Conservation (phyloP, 208 protist species). For the Leishmania aethiopica region DNA sequence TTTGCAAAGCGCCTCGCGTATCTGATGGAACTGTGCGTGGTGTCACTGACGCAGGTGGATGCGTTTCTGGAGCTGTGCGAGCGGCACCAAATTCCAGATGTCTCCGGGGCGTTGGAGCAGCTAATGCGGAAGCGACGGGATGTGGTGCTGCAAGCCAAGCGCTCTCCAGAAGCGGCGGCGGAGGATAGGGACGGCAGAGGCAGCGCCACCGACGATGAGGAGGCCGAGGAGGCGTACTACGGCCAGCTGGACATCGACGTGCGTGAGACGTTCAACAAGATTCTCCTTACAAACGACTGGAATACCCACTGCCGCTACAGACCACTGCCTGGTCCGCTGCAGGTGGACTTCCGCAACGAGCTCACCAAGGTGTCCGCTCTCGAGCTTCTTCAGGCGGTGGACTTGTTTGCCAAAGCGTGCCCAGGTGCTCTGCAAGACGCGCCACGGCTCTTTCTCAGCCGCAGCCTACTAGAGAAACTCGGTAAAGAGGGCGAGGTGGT, state of each 20-base stretch:
- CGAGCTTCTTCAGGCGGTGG: conserved; percentile 63
- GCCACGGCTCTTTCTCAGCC: conserved; percentile 44
- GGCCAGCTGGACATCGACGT: conserved; percentile 71
- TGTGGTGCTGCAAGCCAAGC: conserved; percentile 2
- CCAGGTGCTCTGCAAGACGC: conserved; percentile 44
- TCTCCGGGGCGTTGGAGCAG: conserved; percentile 32
- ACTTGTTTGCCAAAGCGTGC: conserved; percentile 57
- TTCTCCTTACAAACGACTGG: conserved; percentile 52
- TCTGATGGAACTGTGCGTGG: conserved; percentile 52
- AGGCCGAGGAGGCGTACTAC: conserved; percentile 56
- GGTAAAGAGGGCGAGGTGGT: conserved; percentile 55
- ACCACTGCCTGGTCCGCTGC: conserved; percentile 59
- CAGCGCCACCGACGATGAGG: not conserved
- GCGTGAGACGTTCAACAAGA: conserved; percentile 60
- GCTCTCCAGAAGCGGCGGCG: not conserved
- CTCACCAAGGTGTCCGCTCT: conserved; percentile 57
- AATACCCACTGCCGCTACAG: conserved; percentile 58
- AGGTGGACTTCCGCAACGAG: conserved; percentile 73
- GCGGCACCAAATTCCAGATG: conserved; percentile 63
- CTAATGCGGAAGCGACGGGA: conserved; percentile 29
- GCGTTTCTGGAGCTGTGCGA: conserved; percentile 43
- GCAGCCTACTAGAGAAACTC: conserved; percentile 68
- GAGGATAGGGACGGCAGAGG: not conserved
- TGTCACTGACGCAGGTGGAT: conserved; percentile 57
- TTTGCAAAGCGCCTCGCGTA: conserved; percentile 52